A percentile compares a stretch with the other conserved stretches of the same genome.
phyloP scores from a whole-genome alignment of 1,284 basidiomycete genomes.

The Ceratobasidium theobromae region DNA sequence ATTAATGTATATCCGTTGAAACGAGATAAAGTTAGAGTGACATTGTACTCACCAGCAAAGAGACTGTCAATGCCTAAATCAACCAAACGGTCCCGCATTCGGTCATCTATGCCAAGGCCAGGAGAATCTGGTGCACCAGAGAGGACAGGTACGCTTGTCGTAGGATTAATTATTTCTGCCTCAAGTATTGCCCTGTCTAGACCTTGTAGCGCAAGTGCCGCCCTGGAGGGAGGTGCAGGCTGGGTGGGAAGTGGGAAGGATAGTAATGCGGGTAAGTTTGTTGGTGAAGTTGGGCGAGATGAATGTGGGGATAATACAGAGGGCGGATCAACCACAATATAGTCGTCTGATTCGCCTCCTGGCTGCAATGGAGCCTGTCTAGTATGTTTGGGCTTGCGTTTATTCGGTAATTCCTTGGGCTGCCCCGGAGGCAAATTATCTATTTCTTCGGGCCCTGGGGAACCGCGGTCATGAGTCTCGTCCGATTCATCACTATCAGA shows the following conservation, averaged over 20 bases:
- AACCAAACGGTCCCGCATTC: conserved; percentile 61
- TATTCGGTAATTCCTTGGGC: conserved; percentile 37
- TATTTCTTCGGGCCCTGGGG: conserved; percentile 19
- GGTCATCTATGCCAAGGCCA: conserved; percentile 56
- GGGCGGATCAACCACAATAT: conserved; percentile 33
- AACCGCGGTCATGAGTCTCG: conserved; percentile 6
- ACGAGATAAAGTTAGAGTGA: not conserved
- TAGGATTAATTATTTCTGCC: conserved; percentile 70
- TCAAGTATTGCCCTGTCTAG: conserved; percentile 71
- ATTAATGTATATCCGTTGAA: no score
- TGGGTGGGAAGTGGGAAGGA: conserved; percentile 71
- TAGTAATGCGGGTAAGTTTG: conserved; percentile 49
- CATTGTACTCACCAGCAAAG: conserved; percentile 73
- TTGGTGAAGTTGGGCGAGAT: conserved; percentile 44
- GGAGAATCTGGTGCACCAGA: conserved; percentile 45
- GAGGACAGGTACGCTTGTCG: conserved; percentile 52
- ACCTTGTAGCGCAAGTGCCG: conserved; percentile 70
- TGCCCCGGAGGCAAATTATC: not conserved
- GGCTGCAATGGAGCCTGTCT: not conserved
- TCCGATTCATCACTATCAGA: conserved; percentile 33
- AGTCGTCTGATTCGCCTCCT: not conserved
- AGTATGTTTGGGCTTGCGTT: conserved; percentile 30
- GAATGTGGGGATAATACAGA: conserved; percentile 35
- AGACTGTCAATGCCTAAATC: conserved; percentile 79
- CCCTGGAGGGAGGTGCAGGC: conserved; percentile 70